Conservation (phyloP, 768 basidiomycete genomes). For the Phanerochaete sordida region DNA sequence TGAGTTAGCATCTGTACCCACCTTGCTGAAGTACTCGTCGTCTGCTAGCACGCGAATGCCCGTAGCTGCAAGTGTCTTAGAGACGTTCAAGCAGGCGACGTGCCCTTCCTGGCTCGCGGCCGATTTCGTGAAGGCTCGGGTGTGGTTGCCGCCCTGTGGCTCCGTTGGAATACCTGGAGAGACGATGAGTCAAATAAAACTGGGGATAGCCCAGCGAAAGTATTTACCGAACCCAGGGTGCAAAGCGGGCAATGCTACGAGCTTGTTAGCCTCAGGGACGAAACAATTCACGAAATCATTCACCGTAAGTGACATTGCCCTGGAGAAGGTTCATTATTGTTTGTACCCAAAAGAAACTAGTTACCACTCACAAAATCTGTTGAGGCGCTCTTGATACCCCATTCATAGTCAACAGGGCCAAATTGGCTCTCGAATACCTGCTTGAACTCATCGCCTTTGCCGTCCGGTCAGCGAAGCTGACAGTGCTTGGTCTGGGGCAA, state of each 20-base stretch:
- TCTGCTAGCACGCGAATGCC: conserved; percentile 72
- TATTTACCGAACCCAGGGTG: conserved; percentile 67
- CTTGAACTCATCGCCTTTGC: conserved; percentile 59
- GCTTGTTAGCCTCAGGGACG: not conserved
- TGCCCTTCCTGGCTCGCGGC: conserved; percentile 62
- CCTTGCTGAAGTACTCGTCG: conserved; percentile 56
- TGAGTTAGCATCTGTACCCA: conserved; percentile 22
- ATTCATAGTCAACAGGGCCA: conserved; percentile 59
- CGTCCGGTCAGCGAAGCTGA: not conserved
- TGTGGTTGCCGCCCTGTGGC: conserved; percentile 74
- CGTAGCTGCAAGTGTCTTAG: conserved; percentile 67
- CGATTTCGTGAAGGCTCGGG: conserved; percentile 58
- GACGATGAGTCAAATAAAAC: not conserved
- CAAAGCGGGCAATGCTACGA: conserved; percentile 54
- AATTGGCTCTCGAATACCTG: conserved; percentile 58
- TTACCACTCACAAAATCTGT: conserved; percentile 71
- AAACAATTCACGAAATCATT: not conserved
- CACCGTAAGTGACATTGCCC: conserved; percentile 79
- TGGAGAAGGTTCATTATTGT: conserved; percentile 19
- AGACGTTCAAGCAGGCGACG: conserved; percentile 60
- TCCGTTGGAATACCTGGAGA: conserved; percentile 72
- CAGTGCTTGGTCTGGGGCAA: not conserved
- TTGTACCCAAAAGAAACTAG: not conserved
- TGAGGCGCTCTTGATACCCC: conserved; percentile 68
- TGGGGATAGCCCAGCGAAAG: not conserved